Conservation (phyloP, 2,329 filamentous ascomycete genomes). For the Gnomoniopsis sp. region DNA sequence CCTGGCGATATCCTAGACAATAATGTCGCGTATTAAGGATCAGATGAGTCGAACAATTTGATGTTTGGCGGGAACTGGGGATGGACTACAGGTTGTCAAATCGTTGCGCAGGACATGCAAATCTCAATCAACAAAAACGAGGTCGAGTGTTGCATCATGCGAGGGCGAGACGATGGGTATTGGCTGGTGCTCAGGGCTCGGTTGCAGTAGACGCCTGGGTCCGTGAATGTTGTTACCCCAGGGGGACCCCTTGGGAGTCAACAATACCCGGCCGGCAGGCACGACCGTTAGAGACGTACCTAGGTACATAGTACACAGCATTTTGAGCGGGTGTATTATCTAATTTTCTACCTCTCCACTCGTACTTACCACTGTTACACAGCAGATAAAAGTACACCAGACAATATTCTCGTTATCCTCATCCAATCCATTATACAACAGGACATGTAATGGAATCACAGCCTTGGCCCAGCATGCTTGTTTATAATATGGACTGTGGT, state of each 20-base stretch:
- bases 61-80: not conserved
- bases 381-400: too few relatives aligned
- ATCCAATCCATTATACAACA: too few relatives aligned
- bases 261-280: not conserved
- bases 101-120: not conserved
- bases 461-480: too few relatives aligned
- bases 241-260: not conserved
- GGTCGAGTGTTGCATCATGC: not conserved
- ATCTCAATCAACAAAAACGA: not conserved
- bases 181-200: not conserved
- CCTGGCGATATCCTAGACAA: not conserved
- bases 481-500: too few relatives aligned
- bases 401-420: too few relatives aligned
- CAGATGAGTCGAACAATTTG: not conserved
- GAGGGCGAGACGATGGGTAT: not conserved
- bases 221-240: not conserved
- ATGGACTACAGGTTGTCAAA: not conserved
- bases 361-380: too few relatives aligned
- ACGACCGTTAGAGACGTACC: not conserved
- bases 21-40: not conserved
- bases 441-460: too few relatives aligned
- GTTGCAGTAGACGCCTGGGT: not conserved
- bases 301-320: too few relatives aligned
- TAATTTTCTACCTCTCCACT: too few relatives aligned
- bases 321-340: too few relatives aligned